A percentile compares a stretch with the other conserved stretches of the same genome.
These are phyloP conservation scores for Talaromyces sp. DNA, from an alignment of 2,329 filamentous ascomycete genomes.

Conservation along the genomic window DNA sequence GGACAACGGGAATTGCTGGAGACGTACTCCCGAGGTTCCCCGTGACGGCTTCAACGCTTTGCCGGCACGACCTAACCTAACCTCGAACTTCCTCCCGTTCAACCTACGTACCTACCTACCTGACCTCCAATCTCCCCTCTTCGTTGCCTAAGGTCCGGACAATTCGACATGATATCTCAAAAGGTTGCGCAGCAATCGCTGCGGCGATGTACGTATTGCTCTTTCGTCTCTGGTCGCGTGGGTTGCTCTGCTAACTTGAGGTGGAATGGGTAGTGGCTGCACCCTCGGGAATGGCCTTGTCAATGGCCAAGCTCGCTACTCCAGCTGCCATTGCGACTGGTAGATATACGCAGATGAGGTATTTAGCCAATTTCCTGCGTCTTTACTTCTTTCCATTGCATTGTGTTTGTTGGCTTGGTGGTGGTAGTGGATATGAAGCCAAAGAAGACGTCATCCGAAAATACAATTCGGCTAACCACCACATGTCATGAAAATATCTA, in stretches of 20 bases:
- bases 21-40: conserved; percentile 36
- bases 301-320: conserved; percentile 44
- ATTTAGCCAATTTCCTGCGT: conserved; percentile 22
- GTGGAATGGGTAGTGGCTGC: conserved; percentile 41
- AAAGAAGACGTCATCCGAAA: conserved; percentile 23
- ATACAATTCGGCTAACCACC: conserved; percentile 19
- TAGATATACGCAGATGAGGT: conserved; percentile 47
- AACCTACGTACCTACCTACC: background rate
- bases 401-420: background rate
- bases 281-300: conserved; percentile 43
- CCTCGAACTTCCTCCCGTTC: background rate
- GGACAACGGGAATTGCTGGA: background rate
- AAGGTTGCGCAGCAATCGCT: conserved; percentile 49
- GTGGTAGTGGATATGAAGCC: background rate
- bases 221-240: background rate
- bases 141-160: conserved; percentile 10
- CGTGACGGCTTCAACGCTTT: conserved; percentile 36
- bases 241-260: background rate
- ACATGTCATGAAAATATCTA: conserved; percentile 22
- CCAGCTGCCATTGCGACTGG: conserved; percentile 47
- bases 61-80: conserved; percentile 6
- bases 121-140: background rate
- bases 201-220: conserved; percentile 46
- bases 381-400: too few species aligned
- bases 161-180: conserved; percentile 47